Percentiles rank a stretch among this genome's conserved stretches.
Conservation (phyloP, 108 stramenopile species). For the Pseudonitzschia pungens region DNA sequence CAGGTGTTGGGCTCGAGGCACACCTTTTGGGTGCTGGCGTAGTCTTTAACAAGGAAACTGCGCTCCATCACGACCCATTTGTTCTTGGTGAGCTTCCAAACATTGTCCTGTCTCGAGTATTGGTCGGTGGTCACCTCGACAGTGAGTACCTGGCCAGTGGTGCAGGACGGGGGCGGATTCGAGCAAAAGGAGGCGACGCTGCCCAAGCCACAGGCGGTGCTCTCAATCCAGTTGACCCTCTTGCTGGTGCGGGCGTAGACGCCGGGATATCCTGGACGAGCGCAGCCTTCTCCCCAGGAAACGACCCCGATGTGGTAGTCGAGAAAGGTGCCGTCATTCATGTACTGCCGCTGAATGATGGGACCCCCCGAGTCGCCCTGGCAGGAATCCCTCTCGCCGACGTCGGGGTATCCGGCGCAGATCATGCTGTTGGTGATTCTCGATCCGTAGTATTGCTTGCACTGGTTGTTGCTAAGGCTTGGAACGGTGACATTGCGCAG, state of each 20-base stretch:
- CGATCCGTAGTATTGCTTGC: slow-evolving; percentile 17
- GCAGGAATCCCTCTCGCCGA: slow-evolving; percentile 42
- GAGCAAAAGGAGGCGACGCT: slow-evolving; percentile 20
- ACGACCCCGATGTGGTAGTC: slow-evolving; percentile 54
- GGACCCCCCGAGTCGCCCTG: slow-evolving; percentile 66
- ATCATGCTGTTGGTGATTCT: slow-evolving; percentile 24
- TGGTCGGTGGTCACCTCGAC: neutral
- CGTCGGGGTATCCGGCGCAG: slow-evolving; percentile 36
- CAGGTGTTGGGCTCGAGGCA: slow-evolving; percentile 6
- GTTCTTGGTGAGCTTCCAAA: neutral
- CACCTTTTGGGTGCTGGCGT: neutral
- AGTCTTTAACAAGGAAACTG: neutral
- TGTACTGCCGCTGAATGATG: slow-evolving; percentile 18
- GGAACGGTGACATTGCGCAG: slow-evolving; percentile 37
- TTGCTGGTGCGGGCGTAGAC: slow-evolving; percentile 44
- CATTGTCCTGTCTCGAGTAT: neutral
- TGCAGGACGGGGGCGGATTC: neutral
- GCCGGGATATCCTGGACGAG: slow-evolving; percentile 40
- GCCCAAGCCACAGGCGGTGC: slow-evolving; percentile 19
- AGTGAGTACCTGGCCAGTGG: slow-evolving; percentile 5
- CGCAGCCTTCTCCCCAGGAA: slow-evolving; percentile 60
- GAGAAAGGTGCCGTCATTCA: slow-evolving; percentile 12
- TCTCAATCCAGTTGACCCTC: slow-evolving; percentile 40
- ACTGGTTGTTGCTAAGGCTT: slow-evolving; percentile 15
- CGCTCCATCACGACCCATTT: neutral